phyloP scores from a whole-genome alignment of 495 filamentous ascomycete species.

The Penicillium daleae region DNA sequence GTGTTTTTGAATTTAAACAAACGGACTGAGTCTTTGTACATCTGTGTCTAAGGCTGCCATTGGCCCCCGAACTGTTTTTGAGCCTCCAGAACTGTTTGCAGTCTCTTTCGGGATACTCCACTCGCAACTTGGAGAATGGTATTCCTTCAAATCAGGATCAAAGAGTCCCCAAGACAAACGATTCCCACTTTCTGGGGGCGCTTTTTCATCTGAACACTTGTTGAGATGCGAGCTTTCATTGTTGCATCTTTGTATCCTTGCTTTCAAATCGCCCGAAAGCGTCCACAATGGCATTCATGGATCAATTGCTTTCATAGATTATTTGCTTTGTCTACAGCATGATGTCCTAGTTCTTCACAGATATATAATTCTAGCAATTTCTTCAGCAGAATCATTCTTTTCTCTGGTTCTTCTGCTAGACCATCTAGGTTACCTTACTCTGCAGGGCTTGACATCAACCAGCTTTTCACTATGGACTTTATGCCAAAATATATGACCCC shows the following conservation, averaged over 20 bases:
- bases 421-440: background rate
- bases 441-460: background rate
- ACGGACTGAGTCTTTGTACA: too few species aligned
- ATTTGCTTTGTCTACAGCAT: background rate
- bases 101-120: background rate
- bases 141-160: background rate
- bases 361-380: background rate
- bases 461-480: background rate
- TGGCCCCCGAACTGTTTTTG: too few species aligned
- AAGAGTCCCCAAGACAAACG: background rate
- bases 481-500: background rate
- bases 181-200: too few species aligned
- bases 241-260: background rate
- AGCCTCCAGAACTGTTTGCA: too few species aligned
- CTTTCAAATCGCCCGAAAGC: background rate
- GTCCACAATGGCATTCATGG: background rate
- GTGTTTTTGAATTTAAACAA: too few species aligned
- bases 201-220: background rate
- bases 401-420: background rate
- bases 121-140: background rate
- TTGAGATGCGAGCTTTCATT: background rate
- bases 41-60: too few species aligned
- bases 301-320: background rate
- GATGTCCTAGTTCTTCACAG: background rate
- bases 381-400: background rate